Percentiles rank a stretch among this genome's conserved stretches.
Evolutionary conservation across 345 rosid genomes (phyloP).

Genomic region (Citrus reticulata): DNA sequence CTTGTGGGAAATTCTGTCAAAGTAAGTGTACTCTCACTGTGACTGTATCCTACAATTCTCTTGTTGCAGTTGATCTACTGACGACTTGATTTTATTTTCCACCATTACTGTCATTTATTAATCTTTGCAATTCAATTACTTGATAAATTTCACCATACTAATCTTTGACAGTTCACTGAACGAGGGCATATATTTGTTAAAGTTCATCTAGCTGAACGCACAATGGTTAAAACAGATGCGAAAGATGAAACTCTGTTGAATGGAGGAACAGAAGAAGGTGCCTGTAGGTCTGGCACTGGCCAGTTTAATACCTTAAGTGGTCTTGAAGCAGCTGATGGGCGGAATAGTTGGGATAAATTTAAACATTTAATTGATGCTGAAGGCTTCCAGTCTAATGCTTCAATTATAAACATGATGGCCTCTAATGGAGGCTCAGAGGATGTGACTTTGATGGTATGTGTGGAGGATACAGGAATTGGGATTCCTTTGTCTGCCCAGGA

Average conservation of each 20-base stretch:
- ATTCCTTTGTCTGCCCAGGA: slow-evolving; percentile 83
- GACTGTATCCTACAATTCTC: neutral
- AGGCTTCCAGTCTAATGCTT: slow-evolving; percentile 25
- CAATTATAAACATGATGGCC: slow-evolving; percentile 27
- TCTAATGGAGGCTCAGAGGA: slow-evolving; percentile 36
- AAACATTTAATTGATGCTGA: slow-evolving; percentile 58
- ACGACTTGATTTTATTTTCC: neutral
- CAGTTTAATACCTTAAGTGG: slow-evolving; percentile 83
- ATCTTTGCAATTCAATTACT: neutral
- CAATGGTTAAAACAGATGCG: slow-evolving; percentile 33
- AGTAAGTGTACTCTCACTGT: slow-evolving; percentile 38
- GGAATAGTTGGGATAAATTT: slow-evolving; percentile 82
- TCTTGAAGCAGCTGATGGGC: slow-evolving; percentile 82
- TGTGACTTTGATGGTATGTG: slow-evolving; percentile 65
- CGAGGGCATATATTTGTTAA: slow-evolving; percentile 88
- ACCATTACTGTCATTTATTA: neutral
- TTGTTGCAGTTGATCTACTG: neutral
- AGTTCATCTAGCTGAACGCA: slow-evolving; percentile 72
- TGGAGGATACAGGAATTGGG: slow-evolving; percentile 97
- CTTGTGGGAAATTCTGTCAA: slow-evolving; percentile 97
- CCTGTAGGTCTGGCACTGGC: slow-evolving; percentile 12
- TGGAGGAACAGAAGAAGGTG: slow-evolving; percentile 50
- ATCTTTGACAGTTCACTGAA: slow-evolving; percentile 75
- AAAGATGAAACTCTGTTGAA: slow-evolving; percentile 40
- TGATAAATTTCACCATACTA: slow-evolving; percentile 1